These are phyloP conservation scores for Serendipita sp. DNA, from an alignment of 768 basidiomycete genomes.

Conservation along the genomic window DNA sequence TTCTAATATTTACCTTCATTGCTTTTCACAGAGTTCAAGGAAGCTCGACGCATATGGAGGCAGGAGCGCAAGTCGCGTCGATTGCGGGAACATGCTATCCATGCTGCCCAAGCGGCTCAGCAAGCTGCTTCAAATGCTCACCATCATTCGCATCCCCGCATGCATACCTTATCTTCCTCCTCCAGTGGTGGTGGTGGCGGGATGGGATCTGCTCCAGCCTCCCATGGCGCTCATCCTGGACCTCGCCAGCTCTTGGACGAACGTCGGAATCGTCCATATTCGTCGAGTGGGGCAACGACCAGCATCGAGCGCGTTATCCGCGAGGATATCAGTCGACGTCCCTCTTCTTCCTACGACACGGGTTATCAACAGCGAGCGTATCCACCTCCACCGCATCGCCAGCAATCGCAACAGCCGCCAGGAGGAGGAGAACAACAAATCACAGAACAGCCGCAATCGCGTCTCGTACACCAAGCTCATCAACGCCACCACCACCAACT, in stretches of 20 bases:
- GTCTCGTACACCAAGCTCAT: background rate
- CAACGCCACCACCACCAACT: too few relatives aligned
- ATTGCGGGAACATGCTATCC: constrained; percentile 1
- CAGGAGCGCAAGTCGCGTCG: constrained; percentile 29
- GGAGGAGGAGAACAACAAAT: background rate
- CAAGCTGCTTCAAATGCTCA: background rate
- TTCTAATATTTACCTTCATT: background rate
- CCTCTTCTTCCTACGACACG: too few relatives aligned
- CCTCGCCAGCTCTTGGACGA: too few relatives aligned
- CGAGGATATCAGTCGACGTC: too few relatives aligned
- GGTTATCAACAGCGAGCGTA: too few relatives aligned
- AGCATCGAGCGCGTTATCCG: too few relatives aligned
- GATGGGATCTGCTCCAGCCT: too few relatives aligned
- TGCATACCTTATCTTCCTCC: too few relatives aligned
- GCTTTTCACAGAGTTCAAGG: constrained; percentile 75
- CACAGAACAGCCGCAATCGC: background rate
- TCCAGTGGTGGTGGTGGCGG: too few relatives aligned
- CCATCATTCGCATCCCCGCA: background rate
- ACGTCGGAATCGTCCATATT: too few relatives aligned
- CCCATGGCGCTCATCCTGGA: too few relatives aligned
- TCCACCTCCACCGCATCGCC: background rate
- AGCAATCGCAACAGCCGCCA: background rate
- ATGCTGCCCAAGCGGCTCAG: background rate
- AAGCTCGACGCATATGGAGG: constrained; percentile 90
- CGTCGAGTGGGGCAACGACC: too few relatives aligned